phyloP scores from a whole-genome alignment of 2,329 filamentous ascomycete species.

The Byssochlamys sp. region DNA sequence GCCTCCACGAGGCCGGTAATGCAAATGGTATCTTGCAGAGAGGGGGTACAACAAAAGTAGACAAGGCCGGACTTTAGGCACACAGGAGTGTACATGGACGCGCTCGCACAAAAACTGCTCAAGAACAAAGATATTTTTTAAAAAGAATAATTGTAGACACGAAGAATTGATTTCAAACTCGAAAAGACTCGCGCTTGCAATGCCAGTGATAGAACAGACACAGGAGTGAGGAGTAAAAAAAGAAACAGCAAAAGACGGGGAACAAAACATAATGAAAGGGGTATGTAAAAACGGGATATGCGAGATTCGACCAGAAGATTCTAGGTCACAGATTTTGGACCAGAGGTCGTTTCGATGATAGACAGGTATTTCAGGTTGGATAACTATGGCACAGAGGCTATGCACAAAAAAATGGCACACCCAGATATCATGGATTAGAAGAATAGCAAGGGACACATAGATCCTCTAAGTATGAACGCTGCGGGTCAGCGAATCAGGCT shows the following conservation, averaged over 20 bases:
- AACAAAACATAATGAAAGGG: slow-evolving; percentile 18
- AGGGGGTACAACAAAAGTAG: background rate
- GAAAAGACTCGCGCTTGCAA: slow-evolving; percentile 38
- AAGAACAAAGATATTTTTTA: slow-evolving; percentile 1
- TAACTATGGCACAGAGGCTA: slow-evolving; percentile 12
- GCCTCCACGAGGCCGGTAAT: background rate
- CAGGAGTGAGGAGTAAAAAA: slow-evolving; percentile 16
- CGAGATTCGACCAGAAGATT: slow-evolving; percentile 14
- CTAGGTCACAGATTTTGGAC: background rate
- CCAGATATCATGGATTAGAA: slow-evolving; percentile 2
- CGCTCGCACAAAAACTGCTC: background rate
- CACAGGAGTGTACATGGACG: background rate
- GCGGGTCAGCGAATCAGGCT: background rate
- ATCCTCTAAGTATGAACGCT: background rate
- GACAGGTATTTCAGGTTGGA: slow-evolving; percentile 1
- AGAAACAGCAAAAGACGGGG: slow-evolving; percentile 16
- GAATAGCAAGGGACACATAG: background rate
- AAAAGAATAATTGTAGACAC: slow-evolving; percentile 5
- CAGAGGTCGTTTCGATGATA: slow-evolving; percentile 1
- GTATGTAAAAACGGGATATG: slow-evolving; percentile 20
- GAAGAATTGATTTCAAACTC: slow-evolving; percentile 5
- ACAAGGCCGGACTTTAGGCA: background rate
- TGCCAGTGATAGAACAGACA: slow-evolving; percentile 31
- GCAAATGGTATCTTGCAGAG: background rate
- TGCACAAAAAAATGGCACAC: slow-evolving; percentile 4